Base-by-base conservation (phyloP, 352 stramenopile genomes). In the Phytophthora crassamura region DNA sequence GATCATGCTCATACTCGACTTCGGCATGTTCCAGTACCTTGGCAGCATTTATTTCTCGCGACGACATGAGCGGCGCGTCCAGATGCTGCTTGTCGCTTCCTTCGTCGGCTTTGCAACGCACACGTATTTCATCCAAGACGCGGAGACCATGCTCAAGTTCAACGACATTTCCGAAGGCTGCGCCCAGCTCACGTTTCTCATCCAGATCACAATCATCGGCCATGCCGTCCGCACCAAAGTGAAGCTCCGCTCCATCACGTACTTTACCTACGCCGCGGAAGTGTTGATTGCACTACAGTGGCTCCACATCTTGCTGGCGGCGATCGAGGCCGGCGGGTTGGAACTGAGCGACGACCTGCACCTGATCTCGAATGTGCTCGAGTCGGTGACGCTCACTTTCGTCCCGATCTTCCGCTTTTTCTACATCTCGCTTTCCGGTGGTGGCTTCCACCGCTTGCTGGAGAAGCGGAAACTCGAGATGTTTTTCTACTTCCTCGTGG, bases 171-270 rank as follows among this genome's bases (percentile, higher is more conserved):
- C 69, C 16, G 64, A 77, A 54, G 47, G 50, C 40, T 73, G 64
- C 22, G 49, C 53, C n/a, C 45, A 64, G 35, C 34, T 78, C 16
- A 64, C 62, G 22, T 74, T 78, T 43, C 54, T 78, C 14, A 57
- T 74, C 15, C 71, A 78, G 49, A 74, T 78, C 63, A 69, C 67
- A 3, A 56, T 74, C 50, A 63, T 78, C 35, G 66, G 70, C 22
- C 42, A 64, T 38, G 63, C 46, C n/a, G 47, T 72, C 22, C 58
- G 60, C 7, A 20, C 40, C 36, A 59, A 64, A 18, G 56, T 78
- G 32, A 66, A 66, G 35, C 52, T 78, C 15, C 38, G 30, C 15
- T 75, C 65, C 1, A 56, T 72, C n/a, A 30, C 5, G 25, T 36
- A 32, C 11, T 40, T 74, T 15, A 67, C 56, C 2, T 50, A 50